Evolutionary conservation across 352 stramenopile genomes (phyloP).

Genomic region (Phytopythium cucurbitacearum): DNA sequence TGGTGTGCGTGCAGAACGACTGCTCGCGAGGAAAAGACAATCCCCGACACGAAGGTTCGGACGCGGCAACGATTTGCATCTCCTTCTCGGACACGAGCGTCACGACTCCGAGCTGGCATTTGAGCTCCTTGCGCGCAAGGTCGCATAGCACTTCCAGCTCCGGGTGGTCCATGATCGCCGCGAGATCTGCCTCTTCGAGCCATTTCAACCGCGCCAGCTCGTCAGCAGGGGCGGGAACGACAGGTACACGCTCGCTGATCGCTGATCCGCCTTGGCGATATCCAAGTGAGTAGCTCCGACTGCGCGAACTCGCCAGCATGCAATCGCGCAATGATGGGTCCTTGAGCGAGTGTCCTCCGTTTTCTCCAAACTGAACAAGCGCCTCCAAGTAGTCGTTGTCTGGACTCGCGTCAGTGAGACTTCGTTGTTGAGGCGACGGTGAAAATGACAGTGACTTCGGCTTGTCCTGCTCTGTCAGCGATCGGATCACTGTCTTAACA

Average conservation of each 20-base stretch:
- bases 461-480: slow-evolving; percentile 20
- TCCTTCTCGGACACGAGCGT: slow-evolving; percentile 37
- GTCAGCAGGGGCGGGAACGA: slow-evolving; percentile 27
- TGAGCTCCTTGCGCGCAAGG: slow-evolving; percentile 33
- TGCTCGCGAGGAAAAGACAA: slow-evolving; percentile 33
- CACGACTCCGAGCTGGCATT: slow-evolving; percentile 30
- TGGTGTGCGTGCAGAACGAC: slow-evolving; percentile 41
- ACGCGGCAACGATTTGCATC: slow-evolving; percentile 32
- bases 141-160: slow-evolving; percentile 46
- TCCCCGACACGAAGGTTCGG: slow-evolving; percentile 18
- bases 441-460: too few relatives aligned
- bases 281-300: too few relatives aligned
- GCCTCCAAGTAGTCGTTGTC: too few relatives aligned
- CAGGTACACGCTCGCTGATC: slow-evolving; percentile 13
- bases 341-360: slow-evolving; percentile 1
- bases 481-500: slow-evolving; percentile 45
- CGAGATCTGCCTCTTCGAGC: slow-evolving; percentile 30
- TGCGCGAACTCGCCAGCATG: too few relatives aligned
- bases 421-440: too few relatives aligned
- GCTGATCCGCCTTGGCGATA: too few relatives aligned
- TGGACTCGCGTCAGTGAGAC: too few relatives aligned
- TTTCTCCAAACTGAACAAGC: too few relatives aligned
- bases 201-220: slow-evolving; percentile 34
- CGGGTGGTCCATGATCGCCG: slow-evolving; percentile 30
- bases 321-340: too few relatives aligned